Percentiles rank a stretch among this genome's conserved stretches.
Conservation (phyloP, 2,329 filamentous ascomycete genomes). For the Amauroascus verrucosus region DNA sequence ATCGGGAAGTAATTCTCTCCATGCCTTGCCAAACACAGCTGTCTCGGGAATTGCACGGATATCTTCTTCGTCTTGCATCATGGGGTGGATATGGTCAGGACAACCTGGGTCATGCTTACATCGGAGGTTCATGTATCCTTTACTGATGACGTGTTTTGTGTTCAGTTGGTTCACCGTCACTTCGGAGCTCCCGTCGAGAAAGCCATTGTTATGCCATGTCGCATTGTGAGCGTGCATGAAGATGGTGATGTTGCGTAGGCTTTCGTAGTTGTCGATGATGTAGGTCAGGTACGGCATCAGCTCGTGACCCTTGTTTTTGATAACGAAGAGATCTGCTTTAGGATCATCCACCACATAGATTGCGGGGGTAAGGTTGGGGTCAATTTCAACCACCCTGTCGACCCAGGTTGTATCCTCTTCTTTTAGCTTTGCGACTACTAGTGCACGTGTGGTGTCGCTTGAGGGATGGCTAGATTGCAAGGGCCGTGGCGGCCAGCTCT, state of each 20-base stretch:
- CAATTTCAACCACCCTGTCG: slow-evolving; percentile 27
- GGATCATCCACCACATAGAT: slow-evolving; percentile 47
- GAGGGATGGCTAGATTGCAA: neutral
- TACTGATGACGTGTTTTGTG: slow-evolving; percentile 40
- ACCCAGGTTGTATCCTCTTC: slow-evolving; percentile 48
- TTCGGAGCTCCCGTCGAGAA: slow-evolving; percentile 42
- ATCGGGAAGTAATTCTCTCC: slow-evolving; percentile 40
- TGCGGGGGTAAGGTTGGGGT: slow-evolving; percentile 40
- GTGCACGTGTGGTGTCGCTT: slow-evolving; percentile 41
- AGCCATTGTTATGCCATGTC: slow-evolving; percentile 52
- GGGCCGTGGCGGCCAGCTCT: neutral
- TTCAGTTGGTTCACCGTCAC: slow-evolving; percentile 44
- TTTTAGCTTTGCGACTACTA: slow-evolving; percentile 46
- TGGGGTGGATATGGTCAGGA: slow-evolving; percentile 48
- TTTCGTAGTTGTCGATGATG: slow-evolving; percentile 53
- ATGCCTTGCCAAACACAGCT: slow-evolving; percentile 36
- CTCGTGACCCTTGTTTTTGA: slow-evolving; percentile 52
- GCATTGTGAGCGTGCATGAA: slow-evolving; percentile 50
- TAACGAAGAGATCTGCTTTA: slow-evolving; percentile 41
- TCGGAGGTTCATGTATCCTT: slow-evolving; percentile 52
- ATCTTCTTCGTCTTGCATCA: slow-evolving; percentile 28
- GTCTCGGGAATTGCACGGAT: slow-evolving; percentile 38
- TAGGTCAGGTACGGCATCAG: slow-evolving; percentile 54
- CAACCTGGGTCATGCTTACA: slow-evolving; percentile 51
- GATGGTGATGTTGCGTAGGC: slow-evolving; percentile 48